Conservation (phyloP, 176 grass and related monocot species). For the Hsuehochloa calcarea region DNA sequence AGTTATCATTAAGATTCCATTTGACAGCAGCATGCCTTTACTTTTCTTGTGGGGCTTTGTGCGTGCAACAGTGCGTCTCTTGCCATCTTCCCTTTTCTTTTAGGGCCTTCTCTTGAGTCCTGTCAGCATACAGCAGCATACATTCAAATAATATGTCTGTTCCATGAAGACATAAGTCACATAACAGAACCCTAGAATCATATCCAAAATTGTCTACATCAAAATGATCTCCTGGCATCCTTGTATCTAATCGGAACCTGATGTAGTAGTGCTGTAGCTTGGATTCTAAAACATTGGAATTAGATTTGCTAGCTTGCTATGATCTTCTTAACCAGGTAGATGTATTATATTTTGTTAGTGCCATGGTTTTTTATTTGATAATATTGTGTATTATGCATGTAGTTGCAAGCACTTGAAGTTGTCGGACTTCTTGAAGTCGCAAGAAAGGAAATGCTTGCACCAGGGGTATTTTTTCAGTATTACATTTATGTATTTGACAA, state of each 20-base stretch:
- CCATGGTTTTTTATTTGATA: neutral
- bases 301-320: neutral
- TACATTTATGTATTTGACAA: conserved; percentile 15
- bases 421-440: conserved; percentile 54
- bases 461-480: conserved; percentile 48
- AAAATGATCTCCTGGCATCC: neutral
- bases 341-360: conserved; percentile 12
- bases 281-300: neutral
- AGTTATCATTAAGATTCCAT: conserved; percentile 1
- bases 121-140: neutral
- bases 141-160: neutral
- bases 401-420: conserved; percentile 75
- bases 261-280: neutral
- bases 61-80: neutral
- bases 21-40: neutral
- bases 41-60: neutral
- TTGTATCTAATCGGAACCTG: neutral
- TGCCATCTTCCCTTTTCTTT: neutral
- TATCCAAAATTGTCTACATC: neutral
- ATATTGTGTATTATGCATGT: conserved; percentile 20
- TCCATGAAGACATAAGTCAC: neutral
- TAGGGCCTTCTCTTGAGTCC: too few species aligned
- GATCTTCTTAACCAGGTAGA: neutral
- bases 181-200: neutral
- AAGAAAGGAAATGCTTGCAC: conserved; percentile 28